Evolutionary conservation across 1,284 basidiomycete genomes (phyloP).

Genomic region (Apiotrichum veenhuisii): DNA sequence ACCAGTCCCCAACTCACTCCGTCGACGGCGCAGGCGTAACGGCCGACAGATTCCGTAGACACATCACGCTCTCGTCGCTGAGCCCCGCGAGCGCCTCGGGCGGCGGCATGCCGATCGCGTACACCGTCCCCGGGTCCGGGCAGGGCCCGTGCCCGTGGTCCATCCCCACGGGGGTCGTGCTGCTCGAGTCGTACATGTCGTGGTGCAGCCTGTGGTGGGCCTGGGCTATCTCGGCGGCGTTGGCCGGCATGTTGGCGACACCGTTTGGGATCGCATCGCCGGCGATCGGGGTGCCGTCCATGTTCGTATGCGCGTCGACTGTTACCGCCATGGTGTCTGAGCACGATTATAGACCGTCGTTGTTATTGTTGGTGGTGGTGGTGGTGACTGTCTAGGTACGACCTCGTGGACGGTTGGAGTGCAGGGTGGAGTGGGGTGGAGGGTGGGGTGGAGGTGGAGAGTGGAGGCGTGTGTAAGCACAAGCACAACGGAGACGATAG

Average conservation of each 20-base stretch:
- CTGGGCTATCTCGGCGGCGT: not conserved
- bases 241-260: not conserved
- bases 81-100: constrained; percentile 17
- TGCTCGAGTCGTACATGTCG: constrained; percentile 19
- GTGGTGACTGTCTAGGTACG: too few relatives aligned
- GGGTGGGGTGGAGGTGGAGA: too few relatives aligned
- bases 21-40: constrained; percentile 11
- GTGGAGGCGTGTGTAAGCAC: too few relatives aligned
- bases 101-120: constrained; percentile 7
- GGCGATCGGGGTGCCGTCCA: not conserved
- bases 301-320: not conserved
- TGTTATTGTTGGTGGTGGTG: too few relatives aligned
- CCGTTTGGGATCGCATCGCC: too few relatives aligned
- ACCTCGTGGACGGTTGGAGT: too few relatives aligned
- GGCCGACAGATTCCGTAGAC: constrained; percentile 19
- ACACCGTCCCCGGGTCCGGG: constrained; percentile 4
- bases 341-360: too few relatives aligned
- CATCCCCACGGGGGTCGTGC: constrained; percentile 7
- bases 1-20: constrained; percentile 1
- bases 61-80: constrained; percentile 26
- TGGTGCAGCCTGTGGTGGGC: constrained; percentile 7
- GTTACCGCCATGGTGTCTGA: not conserved
- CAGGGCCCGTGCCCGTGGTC: not conserved
- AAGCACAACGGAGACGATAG: not conserved
- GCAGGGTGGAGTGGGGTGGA: too few relatives aligned